Evolutionary conservation across 2,329 filamentous ascomycete genomes (phyloP), one percentile per base, ranked within the genome.

Genomic region (Hypoxylon sp.): DNA sequence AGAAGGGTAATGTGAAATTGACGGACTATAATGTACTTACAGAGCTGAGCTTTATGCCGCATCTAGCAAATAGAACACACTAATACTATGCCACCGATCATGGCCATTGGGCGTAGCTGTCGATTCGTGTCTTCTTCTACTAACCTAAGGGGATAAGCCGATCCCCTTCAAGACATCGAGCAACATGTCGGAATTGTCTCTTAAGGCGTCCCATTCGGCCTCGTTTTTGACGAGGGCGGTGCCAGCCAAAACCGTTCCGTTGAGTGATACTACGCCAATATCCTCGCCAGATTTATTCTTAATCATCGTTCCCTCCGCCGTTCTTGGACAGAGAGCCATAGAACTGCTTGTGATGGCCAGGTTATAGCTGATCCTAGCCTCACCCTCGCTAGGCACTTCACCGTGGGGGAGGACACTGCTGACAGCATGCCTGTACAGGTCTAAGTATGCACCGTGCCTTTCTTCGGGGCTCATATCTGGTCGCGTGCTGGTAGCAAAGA

Each of bases 231-330:
- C 87, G 56, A 90, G 76, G 24, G 87, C 84, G 8, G 87, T 89
- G 6, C 87, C 87, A 8, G 87, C 87, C 64, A 89, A 73, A n/a
- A 89, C 74, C 0, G 87, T 89, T 2, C 87, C 87, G 56, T 90
- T 89, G 32, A 89, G 75, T 17, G 83, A 77, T 30, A 88, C 60
- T 22, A 70, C 73, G 0, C 85, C 85, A 1, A 79, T 72, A 7
- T 74, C 66, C 1, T 75, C 71, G 2, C 73, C 74, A 2, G 53
- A 49, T 60, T 70, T 62, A 32, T 71, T 58, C 2, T 59, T 67
- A 4, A 75, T 64, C 17, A 71, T 68, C 0, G 73, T 73, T 0
- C 87, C 86, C 70, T 89, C 87, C 0, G 81, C 79, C 1, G 80
- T 67, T 1, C 87, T 79, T 1, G 87, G 87, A 62, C 83, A 82